Conservation (phyloP, 2,329 filamentous ascomycete species). For the Madurella fahalii region DNA sequence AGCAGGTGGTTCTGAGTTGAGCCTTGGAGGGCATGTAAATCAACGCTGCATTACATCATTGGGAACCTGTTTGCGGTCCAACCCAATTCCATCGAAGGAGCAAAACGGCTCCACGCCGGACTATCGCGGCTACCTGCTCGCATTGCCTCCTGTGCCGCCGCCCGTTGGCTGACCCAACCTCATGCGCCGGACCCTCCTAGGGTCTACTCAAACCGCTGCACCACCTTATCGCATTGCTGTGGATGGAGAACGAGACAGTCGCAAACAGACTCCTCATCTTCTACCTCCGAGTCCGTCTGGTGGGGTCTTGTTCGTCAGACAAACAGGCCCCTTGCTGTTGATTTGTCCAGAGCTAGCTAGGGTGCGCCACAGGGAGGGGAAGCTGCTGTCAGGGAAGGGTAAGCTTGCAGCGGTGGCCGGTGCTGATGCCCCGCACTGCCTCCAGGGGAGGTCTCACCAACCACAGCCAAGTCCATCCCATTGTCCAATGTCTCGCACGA, state of each 20-base stretch:
- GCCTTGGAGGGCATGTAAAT: constrained; percentile 7
- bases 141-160: constrained; percentile 11
- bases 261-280: too few relatives aligned
- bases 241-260: too few relatives aligned
- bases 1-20: constrained; percentile 3
- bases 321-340: not conserved
- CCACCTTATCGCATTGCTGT: too few relatives aligned
- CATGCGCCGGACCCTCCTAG: not conserved
- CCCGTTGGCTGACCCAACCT: constrained; percentile 8
- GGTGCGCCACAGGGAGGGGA: constrained; percentile 1
- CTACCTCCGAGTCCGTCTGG: too few relatives aligned
- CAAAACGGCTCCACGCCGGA: constrained; percentile 2
- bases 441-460: not conserved
- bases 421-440: constrained; percentile 9
- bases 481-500: not conserved
- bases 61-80: constrained; percentile 2
- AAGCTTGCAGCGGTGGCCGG: not conserved
- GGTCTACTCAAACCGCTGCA: not conserved
- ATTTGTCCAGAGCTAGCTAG: constrained; percentile 2
- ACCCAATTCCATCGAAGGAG: constrained; percentile 8
- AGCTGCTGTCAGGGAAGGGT: constrained; percentile 13
- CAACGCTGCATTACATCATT: constrained; percentile 26
- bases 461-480: too few relatives aligned
- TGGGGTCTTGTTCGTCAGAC: too few relatives aligned
- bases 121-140: constrained; percentile 4